Evolutionary conservation across 257 asterid genomes (phyloP).

Genomic region (Scutellaria minor): DNA sequence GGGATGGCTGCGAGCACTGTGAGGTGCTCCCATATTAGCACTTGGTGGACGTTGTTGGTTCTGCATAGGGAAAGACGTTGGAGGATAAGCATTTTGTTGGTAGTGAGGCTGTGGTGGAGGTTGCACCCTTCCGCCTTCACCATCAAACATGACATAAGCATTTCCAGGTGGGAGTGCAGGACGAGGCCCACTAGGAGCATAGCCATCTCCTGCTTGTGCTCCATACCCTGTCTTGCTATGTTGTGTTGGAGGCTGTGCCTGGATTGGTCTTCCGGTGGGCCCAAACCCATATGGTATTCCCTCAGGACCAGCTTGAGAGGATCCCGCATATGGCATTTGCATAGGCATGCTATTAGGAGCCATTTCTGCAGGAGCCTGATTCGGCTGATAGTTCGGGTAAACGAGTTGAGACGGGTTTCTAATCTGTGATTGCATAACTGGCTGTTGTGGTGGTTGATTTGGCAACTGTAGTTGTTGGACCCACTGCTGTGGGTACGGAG

Average conservation of each 20-base stretch:
- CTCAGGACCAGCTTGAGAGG: conserved; percentile 62
- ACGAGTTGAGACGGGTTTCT: conserved; percentile 67
- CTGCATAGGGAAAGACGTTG: conserved; percentile 56
- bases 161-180: conserved; percentile 67
- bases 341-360: conserved; percentile 69
- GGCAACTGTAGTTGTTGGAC: conserved; percentile 55
- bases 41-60: conserved; percentile 57
- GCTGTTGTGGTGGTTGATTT: conserved; percentile 55
- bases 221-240: conserved; percentile 62
- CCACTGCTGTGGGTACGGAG: conserved; percentile 86
- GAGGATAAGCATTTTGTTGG: conserved; percentile 73
- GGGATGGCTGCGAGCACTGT: conserved; percentile 61
- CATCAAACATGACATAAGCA: conserved; percentile 67
- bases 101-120: conserved; percentile 68
- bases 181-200: conserved; percentile 62
- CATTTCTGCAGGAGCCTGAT: conserved; percentile 63
- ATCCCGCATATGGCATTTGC: conserved; percentile 64
- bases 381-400: conserved; percentile 62
- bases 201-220: conserved; percentile 68
- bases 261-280: conserved; percentile 64
- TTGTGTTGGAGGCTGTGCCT: conserved; percentile 57
- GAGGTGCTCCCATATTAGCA: conserved; percentile 55
- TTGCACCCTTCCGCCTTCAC: conserved; percentile 74
- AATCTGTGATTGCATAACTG: conserved; percentile 64
- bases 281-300: conserved; percentile 63